These are phyloP conservation scores for Sporothrix dimorphospora DNA, from an alignment of 2,329 filamentous ascomycete species.

Conservation along the genomic window DNA sequence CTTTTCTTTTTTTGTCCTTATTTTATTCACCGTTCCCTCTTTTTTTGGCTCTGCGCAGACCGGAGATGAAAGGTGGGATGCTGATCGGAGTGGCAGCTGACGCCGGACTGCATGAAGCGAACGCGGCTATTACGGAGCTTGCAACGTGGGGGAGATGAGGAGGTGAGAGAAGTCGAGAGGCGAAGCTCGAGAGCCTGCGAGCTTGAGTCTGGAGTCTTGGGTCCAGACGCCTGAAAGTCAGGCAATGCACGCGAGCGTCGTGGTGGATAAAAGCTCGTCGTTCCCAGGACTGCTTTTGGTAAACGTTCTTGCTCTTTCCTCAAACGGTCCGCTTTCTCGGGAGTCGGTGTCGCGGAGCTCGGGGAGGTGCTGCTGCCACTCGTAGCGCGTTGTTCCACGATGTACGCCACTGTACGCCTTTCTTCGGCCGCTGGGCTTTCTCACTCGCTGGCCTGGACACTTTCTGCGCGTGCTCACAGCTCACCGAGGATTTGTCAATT, in stretches of 20 bases:
- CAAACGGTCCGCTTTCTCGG: background rate
- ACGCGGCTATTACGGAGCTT: conserved; percentile 3
- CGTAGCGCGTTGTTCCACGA: background rate
- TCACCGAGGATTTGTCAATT: background rate
- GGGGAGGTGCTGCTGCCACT: conserved; percentile 13
- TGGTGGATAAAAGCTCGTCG: background rate
- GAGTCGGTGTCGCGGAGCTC: conserved; percentile 22
- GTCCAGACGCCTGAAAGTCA: background rate
- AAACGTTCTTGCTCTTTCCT: background rate
- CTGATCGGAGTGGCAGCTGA: conserved; percentile 11
- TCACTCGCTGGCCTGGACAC: background rate
- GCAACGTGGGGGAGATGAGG: conserved; percentile 15
- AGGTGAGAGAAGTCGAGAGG: background rate
- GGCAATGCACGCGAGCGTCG: background rate
- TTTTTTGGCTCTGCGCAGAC: background rate
- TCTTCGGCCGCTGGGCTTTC: background rate
- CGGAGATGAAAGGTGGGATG: conserved; percentile 22
- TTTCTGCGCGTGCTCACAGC: background rate
- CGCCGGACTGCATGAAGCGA: background rate
- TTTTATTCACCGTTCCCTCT: background rate
- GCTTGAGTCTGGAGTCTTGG: background rate
- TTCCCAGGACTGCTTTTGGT: background rate
- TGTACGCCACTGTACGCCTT: background rate
- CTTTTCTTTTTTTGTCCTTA: background rate
- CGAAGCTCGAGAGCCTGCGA: background rate